Base-by-base conservation (phyloP, 2,329 filamentous ascomycete species). In the Alternaria triticimaculans region DNA sequence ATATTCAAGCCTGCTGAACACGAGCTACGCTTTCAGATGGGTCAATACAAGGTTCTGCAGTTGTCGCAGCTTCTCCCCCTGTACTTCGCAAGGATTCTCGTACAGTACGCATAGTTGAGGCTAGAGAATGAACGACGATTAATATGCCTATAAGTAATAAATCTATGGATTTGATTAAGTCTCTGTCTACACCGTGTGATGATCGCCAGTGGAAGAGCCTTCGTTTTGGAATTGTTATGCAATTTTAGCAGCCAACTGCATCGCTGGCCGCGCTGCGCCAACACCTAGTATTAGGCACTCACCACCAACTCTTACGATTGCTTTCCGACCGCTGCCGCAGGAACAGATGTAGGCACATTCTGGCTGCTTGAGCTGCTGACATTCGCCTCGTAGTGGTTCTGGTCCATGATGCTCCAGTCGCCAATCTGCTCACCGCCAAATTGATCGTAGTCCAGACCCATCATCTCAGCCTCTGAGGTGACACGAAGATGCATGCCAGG, bases 381-480 rank as follows among this genome's bases (percentile, higher is more conserved):
- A 46, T 69, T 71, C 9, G 67, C 64, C 45, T 70, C 55, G 48
- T 72, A 69, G 15, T 71, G 48, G 44, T 76, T 69, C 49, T 77
- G 74, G 33, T 78, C 71, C 60, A 76, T 65, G 53, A 84, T 75
- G 30, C 74, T 82, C 80, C 84, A 85, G 62, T 86, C 84, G 14
- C 84, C 84, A 72, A 88, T 87, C 76, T 86, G 82, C 78, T 87
- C 86, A 76, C 87, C 86, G 50, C 87, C 85, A 45, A 88, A 87
- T 71, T 87, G 84, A 43, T 87, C 83, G 6, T 83, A 68, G 67
- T 88, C 86, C 26, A 88, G 72, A 18, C 87, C 86, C 56, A 84
- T 80, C 78, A 86, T 85, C 76, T 88, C 86, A 4, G 80, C 83
- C 71, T 87, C 85, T 63, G 87, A 85, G 62, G 79, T 82, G 55